These are phyloP conservation scores for Hemerocallis citrina DNA, from an alignment of 106 monocot genomes.

Conservation along the genomic window DNA sequence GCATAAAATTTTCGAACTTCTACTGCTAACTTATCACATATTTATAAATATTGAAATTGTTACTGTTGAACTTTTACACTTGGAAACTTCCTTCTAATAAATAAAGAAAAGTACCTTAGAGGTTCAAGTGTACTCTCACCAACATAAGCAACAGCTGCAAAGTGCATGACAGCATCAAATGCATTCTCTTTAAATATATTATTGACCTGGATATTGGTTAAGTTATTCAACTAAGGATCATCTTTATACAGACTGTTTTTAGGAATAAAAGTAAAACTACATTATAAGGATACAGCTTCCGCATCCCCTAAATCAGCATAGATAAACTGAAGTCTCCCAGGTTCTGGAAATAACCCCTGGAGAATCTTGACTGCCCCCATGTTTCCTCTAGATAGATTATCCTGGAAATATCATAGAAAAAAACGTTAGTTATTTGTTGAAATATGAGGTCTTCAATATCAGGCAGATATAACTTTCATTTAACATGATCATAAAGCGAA, in stretches of 20 bases:
- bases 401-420: constrained; percentile 21
- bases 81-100: no score
- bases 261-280: not conserved
- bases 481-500: not conserved
- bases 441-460: not conserved
- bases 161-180: constrained; percentile 56
- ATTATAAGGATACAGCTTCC: constrained; percentile 44
- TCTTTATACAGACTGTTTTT: not conserved
- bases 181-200: constrained; percentile 37
- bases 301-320: constrained; percentile 64
- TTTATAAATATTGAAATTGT: not conserved
- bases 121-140: constrained; percentile 51
- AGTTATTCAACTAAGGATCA: constrained; percentile 14
- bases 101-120: constrained; percentile 29
- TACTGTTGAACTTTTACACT: not conserved
- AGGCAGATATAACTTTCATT: not conserved
- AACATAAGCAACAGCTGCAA: constrained; percentile 51
- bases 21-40: not conserved
- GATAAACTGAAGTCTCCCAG: constrained; percentile 68
- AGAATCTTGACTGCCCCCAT: constrained; percentile 57
- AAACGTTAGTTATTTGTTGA: not conserved
- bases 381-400: constrained; percentile 84
- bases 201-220: constrained; percentile 29
- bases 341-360: constrained; percentile 53
- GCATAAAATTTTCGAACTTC: not conserved